Conservation (phyloP, 2,329 filamentous ascomycete species). For the Parastagonospora avenae region DNA sequence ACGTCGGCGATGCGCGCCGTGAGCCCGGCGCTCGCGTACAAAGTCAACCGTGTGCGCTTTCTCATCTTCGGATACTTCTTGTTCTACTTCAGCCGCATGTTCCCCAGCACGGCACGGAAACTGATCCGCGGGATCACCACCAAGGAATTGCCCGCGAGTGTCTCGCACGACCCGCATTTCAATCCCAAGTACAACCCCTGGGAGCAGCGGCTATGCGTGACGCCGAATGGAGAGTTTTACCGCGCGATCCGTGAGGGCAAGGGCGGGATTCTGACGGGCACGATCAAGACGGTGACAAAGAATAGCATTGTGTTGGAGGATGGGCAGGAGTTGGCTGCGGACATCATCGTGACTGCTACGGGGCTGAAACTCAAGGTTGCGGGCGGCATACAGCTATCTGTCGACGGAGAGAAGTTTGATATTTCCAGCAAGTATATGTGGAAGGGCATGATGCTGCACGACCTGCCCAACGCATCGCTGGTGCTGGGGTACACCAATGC, state of each 20-base stretch:
- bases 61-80: not conserved
- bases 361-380: constrained; percentile 61
- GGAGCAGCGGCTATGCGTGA: constrained; percentile 74
- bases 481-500: constrained; percentile 63
- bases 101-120: constrained; percentile 55
- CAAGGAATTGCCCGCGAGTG: constrained; percentile 54
- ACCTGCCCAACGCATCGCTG: constrained; percentile 62
- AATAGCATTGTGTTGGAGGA: constrained; percentile 55
- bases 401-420: constrained; percentile 55
- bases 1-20: not conserved
- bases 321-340: constrained; percentile 54
- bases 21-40: constrained; percentile 42
- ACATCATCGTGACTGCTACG: constrained; percentile 66
- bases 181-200: constrained; percentile 53
- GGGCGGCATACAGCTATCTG: constrained; percentile 53
- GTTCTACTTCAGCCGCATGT: constrained; percentile 25
- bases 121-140: constrained; percentile 53
- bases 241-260: constrained; percentile 53
- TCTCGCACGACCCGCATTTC: constrained; percentile 44
- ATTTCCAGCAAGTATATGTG: constrained; percentile 58
- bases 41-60: constrained; percentile 52
- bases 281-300: constrained; percentile 54
- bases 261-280: constrained; percentile 56
- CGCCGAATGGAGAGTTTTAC: constrained; percentile 62
- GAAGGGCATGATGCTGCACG: constrained; percentile 64